Evolutionary conservation across 1,284 basidiomycete genomes (phyloP).

Genomic region (Chiua sp.): DNA sequence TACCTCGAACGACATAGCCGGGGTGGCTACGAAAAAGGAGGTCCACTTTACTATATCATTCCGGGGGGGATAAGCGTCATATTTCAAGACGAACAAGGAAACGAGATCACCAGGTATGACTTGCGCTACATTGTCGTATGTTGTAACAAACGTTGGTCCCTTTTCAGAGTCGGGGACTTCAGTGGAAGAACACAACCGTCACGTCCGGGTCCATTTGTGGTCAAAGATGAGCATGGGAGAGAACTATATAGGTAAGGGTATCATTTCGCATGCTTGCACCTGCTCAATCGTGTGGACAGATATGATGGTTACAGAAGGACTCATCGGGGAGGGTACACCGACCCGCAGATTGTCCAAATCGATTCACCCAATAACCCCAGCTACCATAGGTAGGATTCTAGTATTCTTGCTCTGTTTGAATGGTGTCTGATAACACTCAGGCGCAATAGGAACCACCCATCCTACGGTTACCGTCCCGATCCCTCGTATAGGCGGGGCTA

Average conservation of each 20-base stretch:
- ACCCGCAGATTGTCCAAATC: conserved; percentile 34
- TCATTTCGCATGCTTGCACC: background rate
- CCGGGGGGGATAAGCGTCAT: conserved; percentile 69
- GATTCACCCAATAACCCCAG: conserved; percentile 25
- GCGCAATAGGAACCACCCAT: conserved; percentile 33
- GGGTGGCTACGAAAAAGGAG: conserved; percentile 31
- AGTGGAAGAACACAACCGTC: conserved; percentile 28
- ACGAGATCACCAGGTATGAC: conserved; percentile 65
- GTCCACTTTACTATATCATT: conserved; percentile 64
- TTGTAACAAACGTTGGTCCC: conserved; percentile 24
- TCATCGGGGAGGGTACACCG: conserved; percentile 29
- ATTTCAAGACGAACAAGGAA: conserved; percentile 70
- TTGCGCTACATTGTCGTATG: background rate
- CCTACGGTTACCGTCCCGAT: conserved; percentile 29
- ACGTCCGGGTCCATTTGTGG: conserved; percentile 45
- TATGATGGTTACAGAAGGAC: conserved; percentile 35
- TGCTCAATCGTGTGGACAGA: conserved; percentile 21
- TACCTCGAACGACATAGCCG: conserved; percentile 32
- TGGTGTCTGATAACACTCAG: conserved; percentile 19
- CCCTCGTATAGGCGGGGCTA: conserved; percentile 28
- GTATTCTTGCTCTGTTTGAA: conserved; percentile 1
- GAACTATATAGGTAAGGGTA: conserved; percentile 50
- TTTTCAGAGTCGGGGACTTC: conserved; percentile 52
- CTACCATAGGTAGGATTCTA: conserved; percentile 23
- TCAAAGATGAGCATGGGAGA: conserved; percentile 55